These are phyloP conservation scores for Trametes cingulata DNA, from an alignment of 768 basidiomycete species.

Conservation along the genomic window DNA sequence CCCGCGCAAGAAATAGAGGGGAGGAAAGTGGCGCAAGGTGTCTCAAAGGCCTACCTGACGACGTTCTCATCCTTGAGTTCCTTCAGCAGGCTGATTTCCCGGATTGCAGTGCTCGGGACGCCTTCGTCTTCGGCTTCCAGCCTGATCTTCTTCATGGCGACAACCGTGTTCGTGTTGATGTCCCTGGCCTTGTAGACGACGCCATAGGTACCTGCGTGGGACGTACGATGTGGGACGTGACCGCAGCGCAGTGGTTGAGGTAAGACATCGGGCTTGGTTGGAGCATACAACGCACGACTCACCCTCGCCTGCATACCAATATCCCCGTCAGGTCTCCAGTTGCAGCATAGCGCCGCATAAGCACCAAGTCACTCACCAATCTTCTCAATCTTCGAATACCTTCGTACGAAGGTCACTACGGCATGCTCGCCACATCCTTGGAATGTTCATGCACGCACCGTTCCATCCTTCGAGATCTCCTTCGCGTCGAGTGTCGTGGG, in stretches of 20 bases:
- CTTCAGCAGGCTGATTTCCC: constrained; percentile 96
- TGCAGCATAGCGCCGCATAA: neutral
- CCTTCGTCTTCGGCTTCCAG: constrained; percentile 99
- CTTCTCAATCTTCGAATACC: constrained; percentile 98
- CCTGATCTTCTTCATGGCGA: constrained; percentile 98
- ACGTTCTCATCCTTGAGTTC: constrained; percentile 96
- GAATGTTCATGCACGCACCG: constrained; percentile 20
- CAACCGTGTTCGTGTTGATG: constrained; percentile 72
- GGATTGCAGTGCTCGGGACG: constrained; percentile 95
- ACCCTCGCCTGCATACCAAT: constrained; percentile 49
- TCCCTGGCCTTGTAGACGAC: constrained; percentile 98
- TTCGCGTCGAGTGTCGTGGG: neutral
- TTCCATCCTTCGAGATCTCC: constrained; percentile 23
- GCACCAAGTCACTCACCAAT: constrained; percentile 69
- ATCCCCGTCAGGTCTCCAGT: neutral
- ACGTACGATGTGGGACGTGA: neutral
- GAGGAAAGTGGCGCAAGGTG: neutral
- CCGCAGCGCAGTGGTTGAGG: neutral
- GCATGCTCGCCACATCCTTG: constrained; percentile 18
- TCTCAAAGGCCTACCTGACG: constrained; percentile 62
- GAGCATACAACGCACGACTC: constrained; percentile 15
- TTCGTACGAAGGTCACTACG: constrained; percentile 33
- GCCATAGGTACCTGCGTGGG: constrained; percentile 83
- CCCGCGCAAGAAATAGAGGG: neutral
- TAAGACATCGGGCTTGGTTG: neutral